Percentiles rank a stretch among this genome's conserved stretches.
phyloP scores from a whole-genome alignment of 1,139 yeast species.

The Geotrichum candidum region DNA sequence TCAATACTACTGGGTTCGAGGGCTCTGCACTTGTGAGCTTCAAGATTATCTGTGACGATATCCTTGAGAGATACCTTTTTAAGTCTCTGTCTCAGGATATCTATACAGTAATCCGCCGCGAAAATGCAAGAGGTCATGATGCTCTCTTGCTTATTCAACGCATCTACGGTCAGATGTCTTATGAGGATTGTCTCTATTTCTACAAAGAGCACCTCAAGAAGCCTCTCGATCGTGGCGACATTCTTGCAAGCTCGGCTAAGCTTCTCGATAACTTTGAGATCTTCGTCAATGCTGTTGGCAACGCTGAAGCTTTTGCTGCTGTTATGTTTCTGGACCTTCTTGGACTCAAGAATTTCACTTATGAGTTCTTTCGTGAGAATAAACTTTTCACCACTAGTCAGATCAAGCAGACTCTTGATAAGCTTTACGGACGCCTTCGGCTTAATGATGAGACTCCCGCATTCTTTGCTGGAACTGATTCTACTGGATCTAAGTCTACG shows the following conservation, averaged over 20 bases:
- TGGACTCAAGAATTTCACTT: not conserved
- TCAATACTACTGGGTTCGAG: not conserved
- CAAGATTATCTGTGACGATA: not conserved
- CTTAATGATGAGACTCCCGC: not conserved
- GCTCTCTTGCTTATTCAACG: not conserved
- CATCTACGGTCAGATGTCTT: not conserved
- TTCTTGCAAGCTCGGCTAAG: not conserved
- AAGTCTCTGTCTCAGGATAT: not conserved
- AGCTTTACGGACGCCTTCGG: too few relatives aligned
- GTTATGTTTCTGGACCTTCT: not conserved
- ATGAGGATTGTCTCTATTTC: not conserved
- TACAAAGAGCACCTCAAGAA: not conserved
- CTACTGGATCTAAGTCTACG: not conserved
- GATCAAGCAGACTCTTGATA: not conserved
- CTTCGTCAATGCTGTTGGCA: not conserved
- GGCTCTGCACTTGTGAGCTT: not conserved
- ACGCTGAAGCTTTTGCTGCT: not conserved
- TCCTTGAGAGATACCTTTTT: not conserved
- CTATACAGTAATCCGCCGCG: not conserved
- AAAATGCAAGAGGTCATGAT: not conserved
- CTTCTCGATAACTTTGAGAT: not conserved
- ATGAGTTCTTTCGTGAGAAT: not conserved
- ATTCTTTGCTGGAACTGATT: not conserved
- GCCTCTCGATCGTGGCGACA: not conserved
- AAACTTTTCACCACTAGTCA: not conserved